Evolutionary conservation across 352 stramenopile species (phyloP).

Genomic region (Pythium aphanidermatum): DNA sequence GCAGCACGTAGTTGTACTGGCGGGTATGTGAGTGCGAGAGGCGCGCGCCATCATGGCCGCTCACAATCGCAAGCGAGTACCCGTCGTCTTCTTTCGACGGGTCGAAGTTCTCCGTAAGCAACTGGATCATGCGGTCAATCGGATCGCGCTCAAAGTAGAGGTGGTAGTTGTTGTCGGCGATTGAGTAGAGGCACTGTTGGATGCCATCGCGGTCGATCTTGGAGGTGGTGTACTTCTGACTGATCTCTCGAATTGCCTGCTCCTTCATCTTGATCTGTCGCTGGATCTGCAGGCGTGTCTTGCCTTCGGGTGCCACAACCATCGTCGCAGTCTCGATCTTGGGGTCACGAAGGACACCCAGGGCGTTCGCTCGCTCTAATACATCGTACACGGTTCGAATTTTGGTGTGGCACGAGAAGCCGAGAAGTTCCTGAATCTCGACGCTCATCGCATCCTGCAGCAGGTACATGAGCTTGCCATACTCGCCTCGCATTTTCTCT

Average conservation of each 20-base stretch:
- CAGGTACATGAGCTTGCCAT: conserved; percentile 95
- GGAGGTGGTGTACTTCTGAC: conserved; percentile 53
- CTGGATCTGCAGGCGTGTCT: conserved; percentile 87
- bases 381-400: conserved; percentile 88
- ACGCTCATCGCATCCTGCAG: conserved; percentile 88
- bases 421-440: conserved; percentile 79
- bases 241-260: conserved; percentile 83
- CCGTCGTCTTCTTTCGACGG: conserved; percentile 50
- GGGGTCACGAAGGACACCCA: conserved; percentile 79
- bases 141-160: conserved; percentile 96
- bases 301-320: conserved; percentile 90
- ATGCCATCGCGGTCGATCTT: conserved; percentile 77
- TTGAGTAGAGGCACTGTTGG: conserved; percentile 94
- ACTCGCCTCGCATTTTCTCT: conserved; percentile 96
- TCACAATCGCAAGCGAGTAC: conserved; percentile 91
- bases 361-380: conserved; percentile 56
- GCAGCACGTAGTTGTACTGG: conserved; percentile 96
- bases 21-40: conserved; percentile 93
- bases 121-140: conserved; percentile 93
- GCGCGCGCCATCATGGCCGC: conserved; percentile 88
- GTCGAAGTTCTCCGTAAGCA: conserved; percentile 86
- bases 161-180: conserved; percentile 97
- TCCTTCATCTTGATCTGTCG: conserved; percentile 93
- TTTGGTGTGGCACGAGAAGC: conserved; percentile 72
- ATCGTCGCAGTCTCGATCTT: conserved; percentile 92